Conservation (phyloP, 148 eudicot species). For the Rhododendron molle region DNA sequence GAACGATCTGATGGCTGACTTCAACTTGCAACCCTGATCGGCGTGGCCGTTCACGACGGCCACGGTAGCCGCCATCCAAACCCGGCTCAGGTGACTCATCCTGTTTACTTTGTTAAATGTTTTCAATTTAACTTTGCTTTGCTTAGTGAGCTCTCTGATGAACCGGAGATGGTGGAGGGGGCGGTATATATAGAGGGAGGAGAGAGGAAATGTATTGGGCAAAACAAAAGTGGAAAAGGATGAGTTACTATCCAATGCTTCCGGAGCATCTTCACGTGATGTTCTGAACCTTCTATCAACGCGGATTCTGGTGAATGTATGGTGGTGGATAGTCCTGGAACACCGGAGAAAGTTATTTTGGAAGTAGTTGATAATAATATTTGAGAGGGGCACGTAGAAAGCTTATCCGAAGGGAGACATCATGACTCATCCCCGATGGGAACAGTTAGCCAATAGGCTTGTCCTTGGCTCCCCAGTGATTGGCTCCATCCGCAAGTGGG, state of each 20-base stretch:
- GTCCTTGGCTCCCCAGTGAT: not conserved
- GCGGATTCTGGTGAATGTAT: not conserved
- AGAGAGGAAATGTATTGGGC: not conserved
- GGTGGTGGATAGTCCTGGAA: not conserved
- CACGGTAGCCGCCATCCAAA: conserved; percentile 49
- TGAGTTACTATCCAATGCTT: not conserved
- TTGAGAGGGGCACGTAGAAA: conserved; percentile 4
- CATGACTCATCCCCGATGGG: conserved; percentile 1
- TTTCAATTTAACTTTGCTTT: not conserved
- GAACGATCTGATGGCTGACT: conserved; percentile 32
- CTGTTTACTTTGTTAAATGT: not conserved
- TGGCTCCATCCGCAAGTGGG: not conserved
- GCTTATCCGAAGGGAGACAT: conserved; percentile 6
- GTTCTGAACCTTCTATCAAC: not conserved
- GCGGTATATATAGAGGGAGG: not conserved
- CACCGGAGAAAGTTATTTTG: not conserved
- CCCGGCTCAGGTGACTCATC: conserved; percentile 33
- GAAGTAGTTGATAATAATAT: not conserved
- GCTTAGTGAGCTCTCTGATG: not conserved
- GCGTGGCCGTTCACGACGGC: conserved; percentile 47
- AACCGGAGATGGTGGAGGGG: not conserved
- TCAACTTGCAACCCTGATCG: conserved; percentile 44
- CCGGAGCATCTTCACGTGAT: not conserved
- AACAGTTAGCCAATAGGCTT: not conserved
- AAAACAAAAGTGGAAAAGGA: not conserved